A percentile compares a stretch with the other conserved stretches of the same genome.
Conservation (phyloP, 2,329 filamentous ascomycete genomes). For the Fusarium sp. region DNA sequence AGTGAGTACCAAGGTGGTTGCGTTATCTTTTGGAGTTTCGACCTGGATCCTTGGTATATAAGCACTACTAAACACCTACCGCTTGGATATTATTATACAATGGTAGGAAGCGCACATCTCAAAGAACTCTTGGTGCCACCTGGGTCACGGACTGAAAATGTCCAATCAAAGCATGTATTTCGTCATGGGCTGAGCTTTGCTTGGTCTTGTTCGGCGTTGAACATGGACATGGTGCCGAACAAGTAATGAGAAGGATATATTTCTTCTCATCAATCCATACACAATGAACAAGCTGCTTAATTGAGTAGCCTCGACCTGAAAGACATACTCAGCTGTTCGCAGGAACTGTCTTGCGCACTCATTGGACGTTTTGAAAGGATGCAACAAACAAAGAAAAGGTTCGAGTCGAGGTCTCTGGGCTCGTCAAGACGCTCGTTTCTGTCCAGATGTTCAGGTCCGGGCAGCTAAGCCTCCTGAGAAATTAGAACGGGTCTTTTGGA, state of each 20-base stretch:
- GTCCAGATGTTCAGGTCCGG: not conserved
- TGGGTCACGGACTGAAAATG: not conserved
- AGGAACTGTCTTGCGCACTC: not conserved
- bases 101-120: not conserved
- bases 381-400: not conserved
- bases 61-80: not conserved
- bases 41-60: not conserved
- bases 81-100: not conserved
- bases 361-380: slow-evolving; percentile 2
- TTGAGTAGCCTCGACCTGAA: slow-evolving; percentile 3
- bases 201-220: not conserved
- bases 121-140: not conserved
- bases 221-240: not conserved
- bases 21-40: not conserved
- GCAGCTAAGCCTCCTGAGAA: not conserved
- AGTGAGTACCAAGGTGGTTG: not conserved
- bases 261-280: not conserved
- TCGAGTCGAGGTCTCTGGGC: not conserved
- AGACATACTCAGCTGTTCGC: not conserved
- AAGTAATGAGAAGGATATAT: not conserved
- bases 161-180: not conserved
- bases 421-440: not conserved
- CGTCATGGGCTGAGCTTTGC: not conserved
- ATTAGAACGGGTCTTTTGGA: not conserved
- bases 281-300: not conserved